These are phyloP conservation scores for Diospyros kaki DNA, from an alignment of 148 eudicot genomes.

Conservation along the genomic window DNA sequence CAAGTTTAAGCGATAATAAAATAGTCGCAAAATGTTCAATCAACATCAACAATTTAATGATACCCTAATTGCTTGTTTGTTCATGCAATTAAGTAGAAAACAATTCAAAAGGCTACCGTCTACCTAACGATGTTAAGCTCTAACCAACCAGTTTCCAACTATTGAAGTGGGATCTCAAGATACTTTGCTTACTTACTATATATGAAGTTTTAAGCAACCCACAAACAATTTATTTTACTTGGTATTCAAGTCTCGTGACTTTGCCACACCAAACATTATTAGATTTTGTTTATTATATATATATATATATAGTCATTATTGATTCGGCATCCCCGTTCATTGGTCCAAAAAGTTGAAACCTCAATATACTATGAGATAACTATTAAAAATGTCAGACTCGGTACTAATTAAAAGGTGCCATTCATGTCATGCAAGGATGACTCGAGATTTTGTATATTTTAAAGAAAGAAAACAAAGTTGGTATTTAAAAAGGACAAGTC, in stretches of 20 bases:
- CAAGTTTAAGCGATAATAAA: neutral
- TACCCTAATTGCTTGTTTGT: constrained; percentile 6
- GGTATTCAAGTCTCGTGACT: constrained; percentile 22
- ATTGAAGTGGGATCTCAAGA: constrained; percentile 24
- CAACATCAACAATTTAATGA: neutral
- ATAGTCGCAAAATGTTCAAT: neutral
- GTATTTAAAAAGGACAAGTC: neutral
- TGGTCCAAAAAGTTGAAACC: constrained; percentile 35
- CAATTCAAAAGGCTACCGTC: constrained; percentile 16
- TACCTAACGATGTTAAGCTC: constrained; percentile 41
- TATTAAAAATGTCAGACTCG: constrained; percentile 5
- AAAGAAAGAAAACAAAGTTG: constrained; percentile 8
- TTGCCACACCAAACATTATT: constrained; percentile 25
- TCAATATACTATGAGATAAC: constrained; percentile 8
- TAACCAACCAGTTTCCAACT: constrained; percentile 34
- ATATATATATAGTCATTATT: constrained; percentile 11
- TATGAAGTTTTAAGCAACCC: constrained; percentile 16
- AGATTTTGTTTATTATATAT: neutral
- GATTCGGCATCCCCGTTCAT: constrained; percentile 22
- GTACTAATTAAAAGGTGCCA: constrained; percentile 28
- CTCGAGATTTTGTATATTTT: neutral
- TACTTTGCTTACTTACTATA: constrained; percentile 12
- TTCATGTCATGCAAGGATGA: constrained; percentile 23
- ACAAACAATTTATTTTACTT: constrained; percentile 16
- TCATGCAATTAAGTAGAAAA: neutral